phyloP scores from a whole-genome alignment of 2,329 filamentous ascomycete genomes.

The Cladosporium phlei region DNA sequence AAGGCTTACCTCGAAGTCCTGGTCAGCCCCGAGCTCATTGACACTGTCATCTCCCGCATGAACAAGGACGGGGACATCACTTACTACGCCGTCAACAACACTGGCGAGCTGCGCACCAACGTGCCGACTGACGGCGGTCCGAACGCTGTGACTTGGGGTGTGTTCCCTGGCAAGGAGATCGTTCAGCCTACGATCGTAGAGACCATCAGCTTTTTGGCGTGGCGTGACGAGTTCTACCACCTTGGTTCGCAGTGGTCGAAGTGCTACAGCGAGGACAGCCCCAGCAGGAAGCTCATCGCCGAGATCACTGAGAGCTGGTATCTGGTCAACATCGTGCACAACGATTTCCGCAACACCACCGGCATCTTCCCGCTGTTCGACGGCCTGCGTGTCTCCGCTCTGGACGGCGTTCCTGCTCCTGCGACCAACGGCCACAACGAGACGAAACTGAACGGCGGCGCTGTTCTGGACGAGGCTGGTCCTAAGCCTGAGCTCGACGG shows the following conservation, averaged over 20 bases:
- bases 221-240: slow-evolving; percentile 96
- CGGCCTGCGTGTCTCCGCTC: slow-evolving; percentile 47
- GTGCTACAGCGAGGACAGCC: slow-evolving; percentile 72
- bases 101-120: slow-evolving; percentile 78
- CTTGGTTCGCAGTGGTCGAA: slow-evolving; percentile 91
- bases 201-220: slow-evolving; percentile 93
- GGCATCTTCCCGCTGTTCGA: slow-evolving; percentile 84
- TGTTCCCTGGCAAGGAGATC: slow-evolving; percentile 97
- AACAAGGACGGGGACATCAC: slow-evolving; percentile 76
- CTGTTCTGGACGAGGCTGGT: slow-evolving; percentile 4
- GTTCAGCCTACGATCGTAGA: slow-evolving; percentile 99
- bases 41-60: slow-evolving; percentile 72
- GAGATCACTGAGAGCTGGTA: slow-evolving; percentile 87
- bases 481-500: slow-evolving; percentile 27
- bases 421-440: slow-evolving; percentile 10
- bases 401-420: slow-evolving; percentile 6
- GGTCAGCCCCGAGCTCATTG: slow-evolving; percentile 72
- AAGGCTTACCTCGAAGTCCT: slow-evolving; percentile 95
- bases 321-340: slow-evolving; percentile 95
- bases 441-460: slow-evolving; percentile 11
- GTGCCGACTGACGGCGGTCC: slow-evolving; percentile 72
- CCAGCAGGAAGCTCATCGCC: slow-evolving; percentile 75
- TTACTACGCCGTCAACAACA: slow-evolving; percentile 88
- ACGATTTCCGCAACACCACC: slow-evolving; percentile 84
- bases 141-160: slow-evolving; percentile 98